Evolutionary conservation across 306 rosid genomes (phyloP).

Genomic region (Quercus gilva): DNA sequence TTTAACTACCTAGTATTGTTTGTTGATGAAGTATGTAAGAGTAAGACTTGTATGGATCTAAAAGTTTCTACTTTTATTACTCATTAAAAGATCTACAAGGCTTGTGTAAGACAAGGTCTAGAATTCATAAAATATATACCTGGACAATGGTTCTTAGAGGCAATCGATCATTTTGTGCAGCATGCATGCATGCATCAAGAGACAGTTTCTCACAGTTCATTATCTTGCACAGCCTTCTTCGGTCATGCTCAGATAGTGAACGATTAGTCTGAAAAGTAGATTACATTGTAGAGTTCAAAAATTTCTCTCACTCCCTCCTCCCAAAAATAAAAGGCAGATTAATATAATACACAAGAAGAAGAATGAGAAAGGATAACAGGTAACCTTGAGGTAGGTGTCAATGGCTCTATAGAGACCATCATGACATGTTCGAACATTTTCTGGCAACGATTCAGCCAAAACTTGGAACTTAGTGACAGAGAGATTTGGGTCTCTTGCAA

Average conservation of each 20-base stretch:
- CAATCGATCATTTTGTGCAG: constrained; percentile 93
- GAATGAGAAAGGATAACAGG: constrained; percentile 13
- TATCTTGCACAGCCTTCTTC: constrained; percentile 80
- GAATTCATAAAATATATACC: constrained; percentile 46
- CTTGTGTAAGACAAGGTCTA: constrained; percentile 6
- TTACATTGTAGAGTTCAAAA: constrained; percentile 18
- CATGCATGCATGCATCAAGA: constrained; percentile 88
- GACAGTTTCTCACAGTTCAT: constrained; percentile 89
- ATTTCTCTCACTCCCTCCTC: constrained; percentile 9
- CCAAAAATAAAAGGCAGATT: not conserved
- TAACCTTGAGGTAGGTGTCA: constrained; percentile 86
- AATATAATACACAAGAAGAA: constrained; percentile 18
- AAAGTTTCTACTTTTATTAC: not conserved
- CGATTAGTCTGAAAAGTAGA: constrained; percentile 66
- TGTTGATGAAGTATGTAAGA: not conserved
- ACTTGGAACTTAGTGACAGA: constrained; percentile 77
- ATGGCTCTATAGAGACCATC: constrained; percentile 96
- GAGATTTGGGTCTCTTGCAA: constrained; percentile 89
- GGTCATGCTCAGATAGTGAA: constrained; percentile 66
- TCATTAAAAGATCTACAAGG: not conserved
- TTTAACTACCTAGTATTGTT: not conserved
- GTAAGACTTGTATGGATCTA: not conserved
- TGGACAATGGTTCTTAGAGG: constrained; percentile 82
- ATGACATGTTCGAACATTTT: constrained; percentile 64
- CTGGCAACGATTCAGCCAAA: constrained; percentile 78